Conservation (phyloP, 805 yeast species). For the Candida mattraensis region DNA sequence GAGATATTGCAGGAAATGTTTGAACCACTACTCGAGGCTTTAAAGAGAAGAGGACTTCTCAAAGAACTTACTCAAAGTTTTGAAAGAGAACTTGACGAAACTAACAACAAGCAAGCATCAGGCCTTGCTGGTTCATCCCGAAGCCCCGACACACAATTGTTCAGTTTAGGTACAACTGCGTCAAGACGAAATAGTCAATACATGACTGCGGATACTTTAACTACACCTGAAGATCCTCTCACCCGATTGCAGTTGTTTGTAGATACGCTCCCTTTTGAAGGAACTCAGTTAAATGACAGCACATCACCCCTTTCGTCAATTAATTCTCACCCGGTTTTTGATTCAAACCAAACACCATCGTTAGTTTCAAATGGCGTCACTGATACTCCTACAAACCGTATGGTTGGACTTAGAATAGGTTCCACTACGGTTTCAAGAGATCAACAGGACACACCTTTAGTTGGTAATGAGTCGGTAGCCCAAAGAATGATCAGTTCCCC, state of each 20-base stretch:
- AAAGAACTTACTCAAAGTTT: constrained; percentile 4
- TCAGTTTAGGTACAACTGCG: not conserved
- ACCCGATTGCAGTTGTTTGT: constrained; percentile 17
- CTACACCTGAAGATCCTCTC: constrained; percentile 6
- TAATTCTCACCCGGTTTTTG: constrained; percentile 3
- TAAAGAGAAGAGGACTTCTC: too few species aligned
- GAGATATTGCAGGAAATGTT: constrained; percentile 20
- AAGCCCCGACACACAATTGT: too few species aligned
- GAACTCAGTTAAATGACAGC: constrained; percentile 4
- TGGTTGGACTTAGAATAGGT: not conserved
- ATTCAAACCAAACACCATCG: constrained; percentile 4
- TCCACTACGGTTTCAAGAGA: too few species aligned
- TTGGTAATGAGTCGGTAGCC: too few species aligned
- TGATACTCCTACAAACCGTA: not conserved
- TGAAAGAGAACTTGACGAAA: constrained; percentile 4
- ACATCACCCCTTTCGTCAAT: constrained; percentile 6
- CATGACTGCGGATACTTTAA: not conserved
- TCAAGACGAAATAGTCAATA: not conserved
- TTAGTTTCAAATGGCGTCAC: not conserved
- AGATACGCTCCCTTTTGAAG: constrained; percentile 14
- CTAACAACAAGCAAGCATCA: constrained; percentile 4
- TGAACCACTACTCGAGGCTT: constrained; percentile 11
- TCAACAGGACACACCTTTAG: not conserved
- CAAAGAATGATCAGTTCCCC: too few species aligned
- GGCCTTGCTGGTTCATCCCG: too few species aligned